Conservation (phyloP, 192 early-diverging fungal species). For the Allomyces javanicus region DNA sequence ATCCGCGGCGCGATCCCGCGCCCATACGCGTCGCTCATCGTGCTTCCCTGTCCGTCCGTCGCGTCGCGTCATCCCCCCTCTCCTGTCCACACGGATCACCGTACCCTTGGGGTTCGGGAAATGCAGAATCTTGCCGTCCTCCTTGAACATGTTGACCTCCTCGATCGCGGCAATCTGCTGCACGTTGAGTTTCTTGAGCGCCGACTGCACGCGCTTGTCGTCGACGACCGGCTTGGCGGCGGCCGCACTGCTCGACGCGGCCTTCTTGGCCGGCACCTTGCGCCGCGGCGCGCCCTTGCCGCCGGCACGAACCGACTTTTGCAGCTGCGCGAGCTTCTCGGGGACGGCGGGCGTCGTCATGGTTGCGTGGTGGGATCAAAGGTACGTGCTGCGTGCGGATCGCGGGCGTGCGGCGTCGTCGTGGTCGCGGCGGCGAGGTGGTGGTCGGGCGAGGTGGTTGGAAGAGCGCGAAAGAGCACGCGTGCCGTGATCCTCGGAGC, state of each 20-base stretch:
- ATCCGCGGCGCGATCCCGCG: too few relatives aligned
- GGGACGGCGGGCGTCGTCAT: constrained; percentile 34
- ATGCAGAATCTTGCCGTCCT: constrained; percentile 79
- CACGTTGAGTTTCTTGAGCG: constrained; percentile 79
- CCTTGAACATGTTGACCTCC: constrained; percentile 98
- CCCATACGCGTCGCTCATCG: too few relatives aligned
- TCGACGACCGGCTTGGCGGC: constrained; percentile 39
- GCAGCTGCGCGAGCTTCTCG: constrained; percentile 89
- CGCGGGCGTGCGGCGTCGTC: too few relatives aligned
- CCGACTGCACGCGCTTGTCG: constrained; percentile 82
- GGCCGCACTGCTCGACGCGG: constrained; percentile 8
- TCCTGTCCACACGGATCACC: constrained; percentile 1
- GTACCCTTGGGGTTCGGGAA: constrained; percentile 72
- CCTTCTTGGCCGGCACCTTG: constrained; percentile 57
- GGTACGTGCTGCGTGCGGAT: too few relatives aligned
- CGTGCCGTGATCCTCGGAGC: too few relatives aligned
- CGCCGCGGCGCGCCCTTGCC: constrained; percentile 87
- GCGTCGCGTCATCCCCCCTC: too few relatives aligned
- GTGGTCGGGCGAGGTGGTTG: too few relatives aligned
- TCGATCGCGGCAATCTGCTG: constrained; percentile 71
- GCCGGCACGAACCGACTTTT: constrained; percentile 71
- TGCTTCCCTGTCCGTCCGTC: too few relatives aligned
- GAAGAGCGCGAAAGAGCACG: too few relatives aligned
- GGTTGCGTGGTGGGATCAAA: too few relatives aligned
- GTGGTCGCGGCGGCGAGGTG: too few relatives aligned